Base-by-base conservation (phyloP, 192 early-diverging fungal species). In the Entomortierella beljakovae region DNA sequence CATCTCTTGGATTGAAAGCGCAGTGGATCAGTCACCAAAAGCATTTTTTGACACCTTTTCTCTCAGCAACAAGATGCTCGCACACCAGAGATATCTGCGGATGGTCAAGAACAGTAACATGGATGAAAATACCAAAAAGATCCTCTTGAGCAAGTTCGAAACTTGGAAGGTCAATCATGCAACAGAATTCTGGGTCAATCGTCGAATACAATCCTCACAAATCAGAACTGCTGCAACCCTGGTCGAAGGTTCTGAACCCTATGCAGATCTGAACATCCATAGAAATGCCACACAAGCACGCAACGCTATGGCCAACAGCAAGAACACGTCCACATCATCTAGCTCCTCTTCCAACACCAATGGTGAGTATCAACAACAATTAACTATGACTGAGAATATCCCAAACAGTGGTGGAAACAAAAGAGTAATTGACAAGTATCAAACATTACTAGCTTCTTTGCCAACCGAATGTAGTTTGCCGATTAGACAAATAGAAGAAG, bases 171-270 rank as follows among this genome's bases (percentile, higher is more conserved):
- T 28, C 53, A 15, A 31, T 28, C 22, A 54, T 54, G 53, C 26
- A 28, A 10, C 22, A 25, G 23, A 54, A 6, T 54, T 54, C 53
- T 54, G 53, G 53, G 23, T 26, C 22, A 28, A 54, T 8, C 53
- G 28, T n/a, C 53, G 28, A 54, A 29, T 28, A 54, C 26, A 54
- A 54, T 54, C 53, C 22, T 54, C 13, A 7, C 53, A 54, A 54
- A 54, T 54, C 9, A 54, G 53, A 54, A 54, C 46, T 51, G 61
- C 31, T 15, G 49, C 46, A 35, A 33, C 61, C 31, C 43, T 50
- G 16, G 49, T 51, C 46, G 49, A 63, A 51, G 53, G 53, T 29
- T 54, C 53, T 6, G 53, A 54, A 28, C 4, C 53, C 28, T 54
- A 54, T 54, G 53, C 53, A 13, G 53, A 54, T 11, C 26, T 29